Percentiles rank a stretch among this genome's conserved stretches.
These are phyloP conservation scores for Claviceps maximensis DNA, from an alignment of 2,329 filamentous ascomycete genomes.

Conservation along the genomic window DNA sequence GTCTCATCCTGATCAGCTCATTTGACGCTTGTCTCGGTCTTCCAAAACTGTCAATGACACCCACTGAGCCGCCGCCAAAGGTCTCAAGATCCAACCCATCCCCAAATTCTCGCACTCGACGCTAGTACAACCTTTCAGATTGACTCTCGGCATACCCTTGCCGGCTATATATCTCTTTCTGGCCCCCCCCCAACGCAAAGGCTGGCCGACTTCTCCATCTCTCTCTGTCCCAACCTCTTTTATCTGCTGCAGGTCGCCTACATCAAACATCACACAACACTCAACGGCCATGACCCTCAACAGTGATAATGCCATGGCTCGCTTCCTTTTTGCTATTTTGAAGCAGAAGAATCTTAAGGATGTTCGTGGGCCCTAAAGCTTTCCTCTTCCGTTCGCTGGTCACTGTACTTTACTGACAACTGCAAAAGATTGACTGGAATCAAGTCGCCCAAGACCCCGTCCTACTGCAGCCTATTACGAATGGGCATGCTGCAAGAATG, in stretches of 20 bases:
- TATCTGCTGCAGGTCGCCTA: neutral
- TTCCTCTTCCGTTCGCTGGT: neutral
- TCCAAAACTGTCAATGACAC: neutral
- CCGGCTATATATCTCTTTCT: neutral
- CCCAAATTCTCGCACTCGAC: neutral
- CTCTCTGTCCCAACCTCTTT: too few species aligned
- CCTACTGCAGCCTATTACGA: conserved; percentile 40
- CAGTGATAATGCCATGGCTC: conserved; percentile 42
- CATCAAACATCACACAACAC: neutral
- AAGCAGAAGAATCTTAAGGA: conserved; percentile 48
- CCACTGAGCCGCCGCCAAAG: neutral
- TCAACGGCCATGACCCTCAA: conserved; percentile 32
- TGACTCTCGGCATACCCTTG: neutral
- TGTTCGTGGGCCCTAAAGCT: conserved; percentile 26
- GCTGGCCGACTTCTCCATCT: neutral
- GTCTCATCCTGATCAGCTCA: neutral
- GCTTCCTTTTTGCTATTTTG: conserved; percentile 46
- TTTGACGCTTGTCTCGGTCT: neutral
- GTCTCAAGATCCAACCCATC: neutral
- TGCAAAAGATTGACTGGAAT: conserved; percentile 43
- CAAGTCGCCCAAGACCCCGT: conserved; percentile 41
- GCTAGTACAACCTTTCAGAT: neutral
- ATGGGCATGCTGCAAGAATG: conserved; percentile 49
- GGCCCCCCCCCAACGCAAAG: neutral
- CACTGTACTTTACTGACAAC: neutral